Conservation (phyloP, 2,329 filamentous ascomycete species). For the Colletotrichum abscissum region DNA sequence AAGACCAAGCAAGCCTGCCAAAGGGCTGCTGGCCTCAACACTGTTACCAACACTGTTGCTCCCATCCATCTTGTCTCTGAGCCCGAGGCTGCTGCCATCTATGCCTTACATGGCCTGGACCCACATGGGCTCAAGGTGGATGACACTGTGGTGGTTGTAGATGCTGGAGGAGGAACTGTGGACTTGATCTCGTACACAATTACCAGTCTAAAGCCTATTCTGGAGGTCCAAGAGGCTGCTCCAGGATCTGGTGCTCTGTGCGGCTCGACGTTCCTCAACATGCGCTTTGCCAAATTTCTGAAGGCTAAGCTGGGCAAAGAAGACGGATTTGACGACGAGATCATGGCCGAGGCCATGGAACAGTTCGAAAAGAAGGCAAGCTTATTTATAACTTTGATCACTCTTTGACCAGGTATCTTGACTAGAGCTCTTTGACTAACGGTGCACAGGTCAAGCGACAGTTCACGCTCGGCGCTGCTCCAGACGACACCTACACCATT, state of each 20-base stretch:
- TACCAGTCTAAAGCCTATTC: conserved; percentile 52
- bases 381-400: conserved; percentile 25
- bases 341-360: conserved; percentile 52
- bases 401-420: background rate
- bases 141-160: conserved; percentile 63
- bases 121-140: conserved; percentile 54
- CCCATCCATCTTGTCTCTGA: conserved; percentile 61
- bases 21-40: conserved; percentile 45
- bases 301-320: conserved; percentile 55
- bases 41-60: conserved; percentile 41
- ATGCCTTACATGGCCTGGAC: conserved; percentile 57
- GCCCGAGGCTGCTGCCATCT: conserved; percentile 64
- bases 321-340: conserved; percentile 54
- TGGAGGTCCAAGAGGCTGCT: conserved; percentile 61
- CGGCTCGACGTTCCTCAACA: conserved; percentile 61
- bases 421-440: conserved; percentile 40
- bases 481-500: conserved; percentile 51
- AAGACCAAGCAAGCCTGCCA: conserved; percentile 59
- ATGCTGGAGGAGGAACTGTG: conserved; percentile 65
- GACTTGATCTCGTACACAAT: conserved; percentile 66
- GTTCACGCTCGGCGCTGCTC: conserved; percentile 45
- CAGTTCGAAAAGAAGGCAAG: conserved; percentile 55
- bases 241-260: conserved; percentile 61
- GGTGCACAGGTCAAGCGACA: conserved; percentile 43
- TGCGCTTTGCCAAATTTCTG: conserved; percentile 57